phyloP scores from a whole-genome alignment of 2,329 filamentous ascomycete species.

The Penicillium sp. region DNA sequence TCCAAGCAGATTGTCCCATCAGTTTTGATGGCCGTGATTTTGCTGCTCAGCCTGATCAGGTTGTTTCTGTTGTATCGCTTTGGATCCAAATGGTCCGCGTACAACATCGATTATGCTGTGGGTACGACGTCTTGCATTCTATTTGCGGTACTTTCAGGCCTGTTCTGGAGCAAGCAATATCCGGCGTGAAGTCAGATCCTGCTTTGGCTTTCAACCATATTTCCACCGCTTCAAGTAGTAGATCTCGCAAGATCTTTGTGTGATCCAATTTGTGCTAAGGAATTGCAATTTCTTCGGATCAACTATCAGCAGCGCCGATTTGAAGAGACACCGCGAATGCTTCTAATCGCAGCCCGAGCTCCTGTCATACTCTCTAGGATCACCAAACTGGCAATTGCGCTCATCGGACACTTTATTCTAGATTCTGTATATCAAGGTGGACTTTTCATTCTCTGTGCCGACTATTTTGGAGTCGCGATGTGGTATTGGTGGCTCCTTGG shows the following conservation, averaged over 20 bases:
- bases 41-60: background rate
- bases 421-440: background rate
- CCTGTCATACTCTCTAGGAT: background rate
- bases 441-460: background rate
- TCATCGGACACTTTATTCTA: background rate
- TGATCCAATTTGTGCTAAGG: background rate
- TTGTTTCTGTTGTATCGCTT: background rate
- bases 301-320: background rate
- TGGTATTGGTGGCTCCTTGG: background rate
- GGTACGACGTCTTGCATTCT: background rate
- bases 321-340: background rate
- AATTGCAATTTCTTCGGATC: background rate
- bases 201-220: background rate
- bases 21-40: background rate
- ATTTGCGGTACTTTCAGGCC: background rate
- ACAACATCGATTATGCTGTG: background rate
- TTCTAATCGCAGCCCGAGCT: background rate
- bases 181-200: background rate
- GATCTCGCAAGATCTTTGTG: background rate
- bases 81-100: background rate
- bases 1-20: background rate
- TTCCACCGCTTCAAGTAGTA: background rate
- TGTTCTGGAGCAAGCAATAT: background rate
- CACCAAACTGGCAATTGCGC: background rate
- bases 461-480: background rate